Evolutionary conservation across 108 stramenopile genomes (phyloP).

Genomic region (Pseudonitzschia pungens): DNA sequence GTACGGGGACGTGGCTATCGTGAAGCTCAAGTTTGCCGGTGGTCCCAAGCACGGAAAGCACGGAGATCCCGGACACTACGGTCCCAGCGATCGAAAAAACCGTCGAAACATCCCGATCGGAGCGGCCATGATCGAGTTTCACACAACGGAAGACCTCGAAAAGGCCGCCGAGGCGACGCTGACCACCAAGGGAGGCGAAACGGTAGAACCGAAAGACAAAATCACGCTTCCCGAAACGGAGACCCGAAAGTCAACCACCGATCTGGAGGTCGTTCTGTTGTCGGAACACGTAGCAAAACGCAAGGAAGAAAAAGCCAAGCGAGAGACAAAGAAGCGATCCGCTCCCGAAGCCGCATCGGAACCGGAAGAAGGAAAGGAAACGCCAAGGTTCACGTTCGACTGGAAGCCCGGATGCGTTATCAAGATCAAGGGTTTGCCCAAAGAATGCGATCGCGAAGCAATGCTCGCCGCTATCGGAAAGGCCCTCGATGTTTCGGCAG

Average conservation of each 20-base stretch:
- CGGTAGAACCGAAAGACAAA: constrained; percentile 41
- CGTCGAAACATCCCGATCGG: constrained; percentile 44
- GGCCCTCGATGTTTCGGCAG: constrained; percentile 50
- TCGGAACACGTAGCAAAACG: constrained; percentile 39
- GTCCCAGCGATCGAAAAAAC: neutral
- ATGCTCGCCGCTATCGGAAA: constrained; percentile 61
- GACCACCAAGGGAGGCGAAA: constrained; percentile 41
- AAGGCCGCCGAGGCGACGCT: constrained; percentile 75
- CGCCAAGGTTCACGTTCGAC: constrained; percentile 51
- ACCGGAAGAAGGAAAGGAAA: constrained; percentile 30
- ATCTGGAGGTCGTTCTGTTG: constrained; percentile 36
- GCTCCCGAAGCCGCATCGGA: constrained; percentile 11
- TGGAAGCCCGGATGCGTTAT: constrained; percentile 87
- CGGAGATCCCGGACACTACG: neutral
- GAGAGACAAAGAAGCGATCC: constrained; percentile 23
- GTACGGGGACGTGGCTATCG: constrained; percentile 73
- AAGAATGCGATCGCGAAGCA: constrained; percentile 74
- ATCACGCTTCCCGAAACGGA: constrained; percentile 35
- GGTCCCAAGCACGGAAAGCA: constrained; percentile 20
- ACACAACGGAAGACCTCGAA: constrained; percentile 61
- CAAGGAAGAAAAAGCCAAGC: constrained; percentile 26
- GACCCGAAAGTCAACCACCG: constrained; percentile 14
- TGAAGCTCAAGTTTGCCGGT: constrained; percentile 50
- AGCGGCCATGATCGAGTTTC: constrained; percentile 84
- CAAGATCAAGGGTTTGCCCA: constrained; percentile 63